Conservation (phyloP, 1,139 yeast genomes). For the Candida smagusa region DNA sequence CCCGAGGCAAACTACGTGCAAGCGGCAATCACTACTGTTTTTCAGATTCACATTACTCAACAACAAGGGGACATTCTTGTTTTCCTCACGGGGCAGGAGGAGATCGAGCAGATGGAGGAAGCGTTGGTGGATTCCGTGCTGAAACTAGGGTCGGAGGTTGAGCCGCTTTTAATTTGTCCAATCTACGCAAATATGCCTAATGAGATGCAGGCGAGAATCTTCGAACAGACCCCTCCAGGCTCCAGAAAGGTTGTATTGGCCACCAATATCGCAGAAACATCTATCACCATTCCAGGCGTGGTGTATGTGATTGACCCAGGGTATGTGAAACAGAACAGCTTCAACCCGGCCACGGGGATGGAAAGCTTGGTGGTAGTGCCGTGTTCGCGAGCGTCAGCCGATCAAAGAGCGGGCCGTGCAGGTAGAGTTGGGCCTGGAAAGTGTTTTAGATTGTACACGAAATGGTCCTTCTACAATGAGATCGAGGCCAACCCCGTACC, state of each 20-base stretch:
- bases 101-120: slow-evolving; percentile 80
- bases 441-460: slow-evolving; percentile 85
- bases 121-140: slow-evolving; percentile 60
- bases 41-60: slow-evolving; percentile 72
- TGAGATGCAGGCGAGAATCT: slow-evolving; percentile 75
- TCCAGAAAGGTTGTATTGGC: slow-evolving; percentile 88
- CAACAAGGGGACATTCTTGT: slow-evolving; percentile 86
- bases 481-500: slow-evolving; percentile 79
- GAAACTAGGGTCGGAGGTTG: slow-evolving; percentile 60
- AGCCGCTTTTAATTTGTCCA: slow-evolving; percentile 72
- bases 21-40: slow-evolving; percentile 81
- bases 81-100: slow-evolving; percentile 86
- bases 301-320: slow-evolving; percentile 91
- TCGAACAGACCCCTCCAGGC: slow-evolving; percentile 81
- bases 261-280: slow-evolving; percentile 95
- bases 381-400: slow-evolving; percentile 91
- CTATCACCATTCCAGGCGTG: slow-evolving; percentile 91
- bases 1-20: slow-evolving; percentile 90
- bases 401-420: slow-evolving; percentile 96
- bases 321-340: slow-evolving; percentile 82
- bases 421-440: slow-evolving; percentile 97
- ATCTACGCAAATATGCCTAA: slow-evolving; percentile 92
- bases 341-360: slow-evolving; percentile 83
- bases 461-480: slow-evolving; percentile 79
- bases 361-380: slow-evolving; percentile 83